phyloP scores from a whole-genome alignment of 306 rosid species.

The Senna tora region DNA sequence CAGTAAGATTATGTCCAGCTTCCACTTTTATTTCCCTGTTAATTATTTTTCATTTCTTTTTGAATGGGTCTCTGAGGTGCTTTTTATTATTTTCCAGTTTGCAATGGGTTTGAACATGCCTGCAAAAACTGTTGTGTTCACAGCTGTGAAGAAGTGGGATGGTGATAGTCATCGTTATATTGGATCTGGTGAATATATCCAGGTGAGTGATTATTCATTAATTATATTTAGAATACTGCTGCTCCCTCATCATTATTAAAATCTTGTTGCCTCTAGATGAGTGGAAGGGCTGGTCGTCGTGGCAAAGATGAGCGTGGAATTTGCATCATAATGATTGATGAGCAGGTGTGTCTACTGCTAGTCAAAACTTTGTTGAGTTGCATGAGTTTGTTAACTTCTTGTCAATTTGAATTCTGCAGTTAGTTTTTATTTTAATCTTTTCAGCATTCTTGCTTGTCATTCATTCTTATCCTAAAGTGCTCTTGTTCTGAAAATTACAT shows the following conservation, averaged over 20 bases:
- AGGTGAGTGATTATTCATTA: constrained; percentile 59
- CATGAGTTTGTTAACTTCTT: constrained; percentile 18
- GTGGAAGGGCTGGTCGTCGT: constrained; percentile 99
- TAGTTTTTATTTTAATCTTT: constrained; percentile 4
- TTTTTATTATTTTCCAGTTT: constrained; percentile 62
- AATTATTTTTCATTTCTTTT: constrained; percentile 34
- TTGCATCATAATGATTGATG: constrained; percentile 96
- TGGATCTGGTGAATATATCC: constrained; percentile 99
- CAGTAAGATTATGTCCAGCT: constrained; percentile 59
- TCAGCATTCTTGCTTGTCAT: not conserved
- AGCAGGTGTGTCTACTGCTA: constrained; percentile 63
- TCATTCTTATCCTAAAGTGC: not conserved
- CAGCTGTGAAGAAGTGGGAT: constrained; percentile 97
- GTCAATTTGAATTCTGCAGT: not conserved
- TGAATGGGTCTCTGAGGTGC: constrained; percentile 5
- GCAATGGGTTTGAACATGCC: constrained; percentile 99
- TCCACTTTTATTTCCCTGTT: constrained; percentile 28
- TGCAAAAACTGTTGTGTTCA: constrained; percentile 97
- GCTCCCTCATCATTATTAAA: constrained; percentile 12
- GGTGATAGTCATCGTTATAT: constrained; percentile 96
- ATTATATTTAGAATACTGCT: constrained; percentile 8
- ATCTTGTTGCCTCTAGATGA: constrained; percentile 66
- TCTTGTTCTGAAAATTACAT: constrained; percentile 4
- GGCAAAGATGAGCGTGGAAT: constrained; percentile 98
- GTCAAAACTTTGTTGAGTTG: constrained; percentile 18